phyloP scores from a whole-genome alignment of 78 protist species.

The Pelomyxa schiedti region DNA sequence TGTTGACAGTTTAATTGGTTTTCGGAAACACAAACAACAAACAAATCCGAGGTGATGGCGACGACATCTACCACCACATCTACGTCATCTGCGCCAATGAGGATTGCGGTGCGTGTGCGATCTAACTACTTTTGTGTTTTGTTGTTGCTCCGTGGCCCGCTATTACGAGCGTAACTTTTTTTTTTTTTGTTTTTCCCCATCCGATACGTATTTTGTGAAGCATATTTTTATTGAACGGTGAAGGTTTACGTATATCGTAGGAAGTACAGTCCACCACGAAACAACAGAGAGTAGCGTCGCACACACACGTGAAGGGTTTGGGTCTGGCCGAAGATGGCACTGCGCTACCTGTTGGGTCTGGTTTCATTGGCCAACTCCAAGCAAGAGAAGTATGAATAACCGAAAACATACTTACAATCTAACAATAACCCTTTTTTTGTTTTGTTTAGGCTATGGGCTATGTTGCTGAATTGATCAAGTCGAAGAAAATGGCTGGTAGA shows the following conservation, averaged over 20 bases:
- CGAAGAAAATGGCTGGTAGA: slow-evolving; percentile 98
- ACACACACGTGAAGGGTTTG: slow-evolving; percentile 95
- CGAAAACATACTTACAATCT: neutral
- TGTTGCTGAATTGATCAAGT: slow-evolving; percentile 89
- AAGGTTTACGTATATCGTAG: slow-evolving; percentile 10
- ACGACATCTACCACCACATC: too few species aligned
- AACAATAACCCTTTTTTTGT: slow-evolving; percentile 1
- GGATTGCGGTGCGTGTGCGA: too few species aligned
- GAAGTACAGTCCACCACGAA: slow-evolving; percentile 78
- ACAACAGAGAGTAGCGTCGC: slow-evolving; percentile 87
- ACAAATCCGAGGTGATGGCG: too few species aligned
- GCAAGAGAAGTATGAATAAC: slow-evolving; percentile 88
- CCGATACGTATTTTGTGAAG: too few species aligned
- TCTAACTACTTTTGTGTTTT: too few species aligned
- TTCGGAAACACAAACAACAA: too few species aligned
- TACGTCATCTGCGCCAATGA: too few species aligned
- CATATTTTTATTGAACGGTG: too few species aligned
- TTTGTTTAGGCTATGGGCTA: slow-evolving; percentile 84
- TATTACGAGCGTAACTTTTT: too few species aligned
- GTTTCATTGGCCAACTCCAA: slow-evolving; percentile 95
- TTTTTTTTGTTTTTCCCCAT: too few species aligned
- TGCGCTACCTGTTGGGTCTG: slow-evolving; percentile 70
- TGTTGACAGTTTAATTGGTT: too few species aligned
- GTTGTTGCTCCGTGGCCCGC: too few species aligned
- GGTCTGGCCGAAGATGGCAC: slow-evolving; percentile 88